Conservation (phyloP, 2,329 filamentous ascomycete genomes). For the Cladosporium halotolerans region DNA sequence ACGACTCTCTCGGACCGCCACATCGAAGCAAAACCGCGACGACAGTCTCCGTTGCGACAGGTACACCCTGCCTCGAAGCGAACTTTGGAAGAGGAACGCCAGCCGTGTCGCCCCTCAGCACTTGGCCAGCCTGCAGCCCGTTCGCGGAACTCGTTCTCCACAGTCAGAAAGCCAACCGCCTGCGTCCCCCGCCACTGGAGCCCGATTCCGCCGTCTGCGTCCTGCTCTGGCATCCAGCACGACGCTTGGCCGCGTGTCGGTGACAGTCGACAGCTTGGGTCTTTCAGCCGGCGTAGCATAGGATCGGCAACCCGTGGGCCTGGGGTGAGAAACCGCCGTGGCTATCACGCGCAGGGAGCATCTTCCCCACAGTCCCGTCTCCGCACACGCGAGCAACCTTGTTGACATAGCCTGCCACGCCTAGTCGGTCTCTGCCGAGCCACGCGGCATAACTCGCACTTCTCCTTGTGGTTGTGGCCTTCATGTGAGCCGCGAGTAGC, state of each 20-base stretch:
- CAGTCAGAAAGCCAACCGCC: neutral
- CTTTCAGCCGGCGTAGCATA: neutral
- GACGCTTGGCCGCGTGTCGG: neutral
- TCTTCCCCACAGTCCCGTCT: constrained; percentile 12
- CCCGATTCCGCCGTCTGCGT: neutral
- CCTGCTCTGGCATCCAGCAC: no score
- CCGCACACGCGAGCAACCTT: constrained; percentile 9
- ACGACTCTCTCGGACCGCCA: neutral
- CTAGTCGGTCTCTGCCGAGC: constrained; percentile 3
- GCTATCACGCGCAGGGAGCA: constrained; percentile 5
- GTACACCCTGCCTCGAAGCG: neutral
- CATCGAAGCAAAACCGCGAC: neutral
- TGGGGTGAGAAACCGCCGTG: constrained; percentile 5
- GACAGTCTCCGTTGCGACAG: neutral
- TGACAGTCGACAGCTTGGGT: neutral
- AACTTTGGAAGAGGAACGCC: neutral
- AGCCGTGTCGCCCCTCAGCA: constrained; percentile 2
- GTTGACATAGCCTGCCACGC: neutral
- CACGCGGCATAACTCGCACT: constrained; percentile 8
- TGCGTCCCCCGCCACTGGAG: neutral
- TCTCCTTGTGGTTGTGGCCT: neutral
- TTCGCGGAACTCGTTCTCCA: constrained; percentile 5
- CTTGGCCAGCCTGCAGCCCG: constrained; percentile 11
- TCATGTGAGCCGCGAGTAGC: neutral
- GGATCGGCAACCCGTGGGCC: neutral